Conservation (phyloP, 768 basidiomycete genomes). For the Trametes gibbosa region DNA sequence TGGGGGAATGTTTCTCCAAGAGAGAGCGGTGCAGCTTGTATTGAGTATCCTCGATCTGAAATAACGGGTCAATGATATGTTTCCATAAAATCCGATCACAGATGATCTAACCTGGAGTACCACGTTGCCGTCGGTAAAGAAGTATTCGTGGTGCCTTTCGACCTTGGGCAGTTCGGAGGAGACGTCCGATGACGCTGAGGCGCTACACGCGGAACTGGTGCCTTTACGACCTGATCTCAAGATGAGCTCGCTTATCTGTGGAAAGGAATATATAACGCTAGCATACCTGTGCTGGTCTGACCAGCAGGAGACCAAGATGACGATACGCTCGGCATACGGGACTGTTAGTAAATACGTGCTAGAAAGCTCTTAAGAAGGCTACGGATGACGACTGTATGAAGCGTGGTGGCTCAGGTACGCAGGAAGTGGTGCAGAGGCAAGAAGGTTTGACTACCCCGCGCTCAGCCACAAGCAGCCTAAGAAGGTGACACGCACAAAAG, state of each 20-base stretch:
- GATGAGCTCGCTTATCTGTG: too few relatives aligned
- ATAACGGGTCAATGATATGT: neutral
- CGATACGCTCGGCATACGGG: too few relatives aligned
- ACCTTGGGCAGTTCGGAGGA: neutral
- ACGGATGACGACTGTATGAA: too few relatives aligned
- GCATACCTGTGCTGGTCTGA: too few relatives aligned
- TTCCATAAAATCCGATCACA: too few relatives aligned
- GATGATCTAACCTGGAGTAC: constrained; percentile 4
- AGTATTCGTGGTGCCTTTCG: constrained; percentile 13
- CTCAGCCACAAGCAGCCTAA: neutral
- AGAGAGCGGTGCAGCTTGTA: constrained; percentile 20
- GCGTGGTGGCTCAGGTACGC: neutral
- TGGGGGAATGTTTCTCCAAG: constrained; percentile 15
- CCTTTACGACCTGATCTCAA: too few relatives aligned
- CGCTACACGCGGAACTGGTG: too few relatives aligned
- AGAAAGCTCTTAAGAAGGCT: too few relatives aligned
- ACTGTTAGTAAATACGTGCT: too few relatives aligned
- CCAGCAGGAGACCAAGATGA: too few relatives aligned
- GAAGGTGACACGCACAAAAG: neutral
- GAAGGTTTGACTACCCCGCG: neutral
- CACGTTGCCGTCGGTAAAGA: constrained; percentile 21
- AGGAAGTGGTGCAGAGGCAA: neutral
- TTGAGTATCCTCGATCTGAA: constrained; percentile 9
- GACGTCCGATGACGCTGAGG: neutral
- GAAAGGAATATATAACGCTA: neutral